Percentiles rank a stretch among this genome's conserved stretches.
These are phyloP conservation scores for Talaromyces piceae DNA, from an alignment of 2,329 filamentous ascomycete species.

Conservation along the genomic window DNA sequence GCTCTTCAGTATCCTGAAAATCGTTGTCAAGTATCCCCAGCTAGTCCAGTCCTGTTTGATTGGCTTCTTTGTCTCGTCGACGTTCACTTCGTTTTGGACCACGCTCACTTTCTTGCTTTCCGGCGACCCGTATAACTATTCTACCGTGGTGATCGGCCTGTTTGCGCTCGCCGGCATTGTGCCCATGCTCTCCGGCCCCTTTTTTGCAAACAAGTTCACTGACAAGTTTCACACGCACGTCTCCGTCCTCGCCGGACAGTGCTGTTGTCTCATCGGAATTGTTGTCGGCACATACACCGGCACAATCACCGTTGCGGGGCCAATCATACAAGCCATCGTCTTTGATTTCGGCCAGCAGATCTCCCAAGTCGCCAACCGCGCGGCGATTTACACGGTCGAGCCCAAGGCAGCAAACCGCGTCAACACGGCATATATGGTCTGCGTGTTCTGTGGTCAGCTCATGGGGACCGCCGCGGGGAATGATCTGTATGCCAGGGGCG, in stretches of 20 bases:
- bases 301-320: slow-evolving; percentile 58
- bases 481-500: slow-evolving; percentile 47
- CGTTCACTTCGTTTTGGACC: slow-evolving; percentile 64
- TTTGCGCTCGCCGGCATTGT: slow-evolving; percentile 72
- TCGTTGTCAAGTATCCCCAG: slow-evolving; percentile 59
- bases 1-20: slow-evolving; percentile 56
- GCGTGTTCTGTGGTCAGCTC: slow-evolving; percentile 66
- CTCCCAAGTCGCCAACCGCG: slow-evolving; percentile 65
- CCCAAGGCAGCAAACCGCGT: slow-evolving; percentile 65
- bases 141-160: slow-evolving; percentile 62
- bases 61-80: slow-evolving; percentile 53
- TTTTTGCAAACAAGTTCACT: slow-evolving; percentile 63
- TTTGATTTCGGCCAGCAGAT: slow-evolving; percentile 68
- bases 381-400: slow-evolving; percentile 62
- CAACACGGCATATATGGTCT: slow-evolving; percentile 77
- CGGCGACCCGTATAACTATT: slow-evolving; percentile 60
- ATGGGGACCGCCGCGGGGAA: slow-evolving; percentile 59
- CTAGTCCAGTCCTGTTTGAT: slow-evolving; percentile 64
- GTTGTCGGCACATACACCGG: slow-evolving; percentile 63
- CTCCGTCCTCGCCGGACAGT: slow-evolving; percentile 56
- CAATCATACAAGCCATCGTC: slow-evolving; percentile 62
- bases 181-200: slow-evolving; percentile 58
- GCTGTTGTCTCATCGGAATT: slow-evolving; percentile 54
- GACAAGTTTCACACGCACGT: slow-evolving; percentile 63
- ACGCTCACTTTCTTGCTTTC: slow-evolving; percentile 74